Evolutionary conservation across 352 stramenopile genomes (phyloP).

Genomic region (Pythium insidiosum): DNA sequence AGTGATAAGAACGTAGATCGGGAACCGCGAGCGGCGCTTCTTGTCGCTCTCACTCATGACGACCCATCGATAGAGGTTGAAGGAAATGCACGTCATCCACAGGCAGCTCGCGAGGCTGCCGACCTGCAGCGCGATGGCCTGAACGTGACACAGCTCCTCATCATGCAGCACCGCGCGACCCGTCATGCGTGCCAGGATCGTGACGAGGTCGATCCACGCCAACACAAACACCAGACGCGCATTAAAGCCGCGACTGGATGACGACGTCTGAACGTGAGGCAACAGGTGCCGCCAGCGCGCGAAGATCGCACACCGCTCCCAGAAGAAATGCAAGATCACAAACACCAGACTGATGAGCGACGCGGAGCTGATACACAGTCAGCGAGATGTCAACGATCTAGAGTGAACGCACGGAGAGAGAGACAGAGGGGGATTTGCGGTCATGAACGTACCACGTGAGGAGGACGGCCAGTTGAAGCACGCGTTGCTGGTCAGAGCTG

Average conservation of each 20-base stretch:
- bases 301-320: conserved; percentile 18
- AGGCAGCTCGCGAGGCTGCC: conserved; percentile 46
- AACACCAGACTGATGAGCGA: conserved; percentile 57
- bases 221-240: conserved; percentile 61
- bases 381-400: no score
- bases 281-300: not conserved
- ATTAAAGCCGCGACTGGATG: conserved; percentile 39
- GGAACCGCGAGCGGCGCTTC: conserved; percentile 47
- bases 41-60: conserved; percentile 61
- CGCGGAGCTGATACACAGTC: conserved; percentile 21
- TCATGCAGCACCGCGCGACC: conserved; percentile 38
- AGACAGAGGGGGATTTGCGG: not conserved
- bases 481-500: conserved; percentile 2
- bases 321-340: conserved; percentile 56
- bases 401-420: no score
- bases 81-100: conserved; percentile 75
- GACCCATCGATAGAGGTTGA: conserved; percentile 80
- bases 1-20: conserved; percentile 41
- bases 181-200: conserved; percentile 41
- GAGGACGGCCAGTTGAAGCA: conserved; percentile 12
- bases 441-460: conserved; percentile 7
- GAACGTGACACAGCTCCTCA: conserved; percentile 32
- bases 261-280: not conserved
- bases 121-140: conserved; percentile 51
- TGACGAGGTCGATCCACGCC: conserved; percentile 58